Conservation (phyloP, 31 red algal genomes). For the Odonthalia washingtoniensis region DNA sequence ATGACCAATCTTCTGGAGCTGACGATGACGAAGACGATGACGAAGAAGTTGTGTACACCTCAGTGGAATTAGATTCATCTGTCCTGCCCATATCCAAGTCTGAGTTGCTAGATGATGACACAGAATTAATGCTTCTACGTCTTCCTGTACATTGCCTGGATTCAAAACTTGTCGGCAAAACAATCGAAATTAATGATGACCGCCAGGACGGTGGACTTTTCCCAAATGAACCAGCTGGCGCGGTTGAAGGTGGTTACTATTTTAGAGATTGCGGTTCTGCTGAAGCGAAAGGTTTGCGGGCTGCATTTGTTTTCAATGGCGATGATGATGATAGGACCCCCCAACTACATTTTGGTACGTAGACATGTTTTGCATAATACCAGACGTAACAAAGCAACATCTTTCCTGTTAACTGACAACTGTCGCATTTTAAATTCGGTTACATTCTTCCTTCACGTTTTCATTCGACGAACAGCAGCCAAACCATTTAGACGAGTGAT, state of each 20-base stretch:
- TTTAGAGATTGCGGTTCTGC: conserved; percentile 43
- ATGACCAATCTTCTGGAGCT: too few species aligned
- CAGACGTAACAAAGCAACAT: too few species aligned
- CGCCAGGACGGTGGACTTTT: background rate
- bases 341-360: conserved; percentile 58
- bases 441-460: too few species aligned
- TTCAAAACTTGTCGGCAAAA: conserved; percentile 5
- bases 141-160: conserved; percentile 51
- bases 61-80: conserved; percentile 16
- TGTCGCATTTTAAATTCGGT: too few species aligned
- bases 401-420: too few species aligned
- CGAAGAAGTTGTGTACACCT: conserved; percentile 20
- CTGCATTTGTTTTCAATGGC: conserved; percentile 48
- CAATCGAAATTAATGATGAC: conserved; percentile 34
- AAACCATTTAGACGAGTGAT: conserved; percentile 59
- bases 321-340: conserved; percentile 8
- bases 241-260: conserved; percentile 47
- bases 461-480: too few species aligned
- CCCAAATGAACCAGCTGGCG: conserved; percentile 25
- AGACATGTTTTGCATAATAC: background rate
- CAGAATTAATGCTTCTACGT: conserved; percentile 58
- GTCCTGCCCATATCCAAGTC: conserved; percentile 15
- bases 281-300: conserved; percentile 21
- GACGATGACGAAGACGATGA: conserved; percentile 16
- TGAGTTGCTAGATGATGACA: conserved; percentile 43